Base-by-base conservation (phyloP, 257 asterid species). In the Fraxinus americana region DNA sequence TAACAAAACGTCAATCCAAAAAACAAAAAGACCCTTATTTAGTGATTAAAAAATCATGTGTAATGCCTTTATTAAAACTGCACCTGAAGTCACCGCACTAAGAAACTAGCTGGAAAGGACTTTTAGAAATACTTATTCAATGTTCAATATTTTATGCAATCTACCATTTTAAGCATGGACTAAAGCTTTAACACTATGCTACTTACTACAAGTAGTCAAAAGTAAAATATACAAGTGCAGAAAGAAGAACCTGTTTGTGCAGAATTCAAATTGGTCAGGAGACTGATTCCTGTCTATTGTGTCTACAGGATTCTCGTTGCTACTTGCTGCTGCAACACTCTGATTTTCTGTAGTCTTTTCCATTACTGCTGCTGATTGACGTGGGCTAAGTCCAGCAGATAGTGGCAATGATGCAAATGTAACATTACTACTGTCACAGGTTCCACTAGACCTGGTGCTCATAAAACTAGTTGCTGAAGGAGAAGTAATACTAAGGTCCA, bases 391-490 rank as follows among this genome's bases (percentile, higher is more conserved):
- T 74, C 78, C 88, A 71, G 87, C 63, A 83, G 96, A 89, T 67
- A 82, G 92, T 80, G 97, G 90, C 73, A 84, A 73, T 70, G 96
- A 89, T 57, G 82, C 87, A 79, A 86, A 82, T 54, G 94, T 87
- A 43, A 79, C 77, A 85, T 88, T 85, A 78, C 89, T 87, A 86
- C 94, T 89, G 76, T 84, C 87, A 78, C 89, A 83, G 74, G 99
- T 95, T 80, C 84, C 92, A 76, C 96, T 86, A 69, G 99, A 95
- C 85, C 85, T 93, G 66, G 87, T 82, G 88, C 99, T 95, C 80
- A 88, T 79, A 76, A 91, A 87, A 90, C 99, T 95, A 70, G 85
- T 84, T 52, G 86, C 88, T 76, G 98, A 88, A n/a, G 92, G 90
- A 5, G 94, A 91, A 75, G 80, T 73, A 76, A 80, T 78, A 83